Conservation (phyloP, 2,329 filamentous ascomycete species). For the Magnaporthales sp. region DNA sequence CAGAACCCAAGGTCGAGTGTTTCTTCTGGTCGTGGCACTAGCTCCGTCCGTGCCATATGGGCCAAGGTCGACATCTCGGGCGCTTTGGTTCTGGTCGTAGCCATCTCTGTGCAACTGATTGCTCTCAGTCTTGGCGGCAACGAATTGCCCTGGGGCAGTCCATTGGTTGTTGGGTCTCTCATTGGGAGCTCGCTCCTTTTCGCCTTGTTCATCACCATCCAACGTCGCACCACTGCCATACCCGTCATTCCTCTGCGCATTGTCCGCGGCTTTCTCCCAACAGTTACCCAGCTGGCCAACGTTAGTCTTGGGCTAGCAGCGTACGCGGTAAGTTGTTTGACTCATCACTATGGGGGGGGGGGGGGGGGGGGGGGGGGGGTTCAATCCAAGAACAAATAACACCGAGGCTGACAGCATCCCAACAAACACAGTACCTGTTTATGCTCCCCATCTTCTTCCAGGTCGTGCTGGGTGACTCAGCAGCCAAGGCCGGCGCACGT, state of each 20-base stretch:
- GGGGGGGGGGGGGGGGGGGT: no score
- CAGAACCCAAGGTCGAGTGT: conserved; percentile 26
- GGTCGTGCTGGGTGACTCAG: conserved; percentile 53
- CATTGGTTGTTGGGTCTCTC: conserved; percentile 36
- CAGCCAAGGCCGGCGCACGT: conserved; percentile 54
- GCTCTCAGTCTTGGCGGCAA: conserved; percentile 49
- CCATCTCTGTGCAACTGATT: conserved; percentile 47
- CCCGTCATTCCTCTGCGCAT: conserved; percentile 48
- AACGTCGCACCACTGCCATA: conserved; percentile 38
- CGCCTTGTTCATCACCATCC: conserved; percentile 34
- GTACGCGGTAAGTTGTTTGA: conserved; percentile 53
- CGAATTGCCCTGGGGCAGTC: conserved; percentile 41
- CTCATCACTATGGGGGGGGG: no score
- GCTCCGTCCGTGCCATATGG: conserved; percentile 32
- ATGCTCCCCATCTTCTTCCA: conserved; percentile 65
- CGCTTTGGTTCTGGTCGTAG: conserved; percentile 45
- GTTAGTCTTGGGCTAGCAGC: conserved; percentile 51
- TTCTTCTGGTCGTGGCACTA: conserved; percentile 9
- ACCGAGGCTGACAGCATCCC: background rate
- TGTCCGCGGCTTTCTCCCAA: conserved; percentile 43
- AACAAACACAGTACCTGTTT: conserved; percentile 48
- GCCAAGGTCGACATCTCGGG: conserved; percentile 49
- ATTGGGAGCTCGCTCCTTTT: conserved; percentile 33
- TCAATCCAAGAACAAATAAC: background rate
- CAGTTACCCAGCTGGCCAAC: conserved; percentile 49